These are phyloP conservation scores for Lepidopterella palustris DNA, from an alignment of 495 filamentous ascomycete genomes.

Conservation along the genomic window DNA sequence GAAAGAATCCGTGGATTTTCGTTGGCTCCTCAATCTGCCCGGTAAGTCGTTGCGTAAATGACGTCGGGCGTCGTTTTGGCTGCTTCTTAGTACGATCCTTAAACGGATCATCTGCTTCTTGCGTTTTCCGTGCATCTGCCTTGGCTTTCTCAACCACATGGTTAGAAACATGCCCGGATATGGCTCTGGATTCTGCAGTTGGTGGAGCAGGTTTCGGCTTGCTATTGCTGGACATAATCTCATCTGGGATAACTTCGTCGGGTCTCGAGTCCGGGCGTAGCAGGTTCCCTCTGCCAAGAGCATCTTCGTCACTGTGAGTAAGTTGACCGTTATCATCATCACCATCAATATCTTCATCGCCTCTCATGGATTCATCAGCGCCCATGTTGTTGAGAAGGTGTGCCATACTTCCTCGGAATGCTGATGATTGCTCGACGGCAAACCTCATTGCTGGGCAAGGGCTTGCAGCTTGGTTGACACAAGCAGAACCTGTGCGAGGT, in stretches of 20 bases:
- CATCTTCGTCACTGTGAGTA: neutral
- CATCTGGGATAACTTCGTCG: neutral
- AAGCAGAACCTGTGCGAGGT: neutral
- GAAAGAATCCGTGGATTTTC: too few relatives aligned
- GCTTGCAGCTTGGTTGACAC: neutral
- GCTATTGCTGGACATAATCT: conserved; percentile 24
- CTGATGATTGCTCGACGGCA: neutral
- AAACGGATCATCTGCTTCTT: conserved; percentile 18
- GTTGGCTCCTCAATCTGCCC: neutral
- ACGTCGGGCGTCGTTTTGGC: neutral
- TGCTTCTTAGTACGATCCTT: neutral
- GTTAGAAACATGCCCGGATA: conserved; percentile 16
- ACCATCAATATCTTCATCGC: neutral
- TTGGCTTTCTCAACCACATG: conserved; percentile 9
- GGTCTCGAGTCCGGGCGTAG: neutral
- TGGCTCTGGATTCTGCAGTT: conserved; percentile 20
- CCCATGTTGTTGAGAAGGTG: neutral
- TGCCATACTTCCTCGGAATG: neutral
- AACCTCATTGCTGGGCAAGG: neutral
- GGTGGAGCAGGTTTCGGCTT: conserved; percentile 22
- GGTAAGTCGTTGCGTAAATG: conserved; percentile 13
- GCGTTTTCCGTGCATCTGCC: conserved; percentile 7
- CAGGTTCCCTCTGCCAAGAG: neutral
- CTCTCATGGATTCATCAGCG: neutral
- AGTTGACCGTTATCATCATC: neutral